A percentile compares a stretch with the other conserved stretches of the same genome.
Evolutionary conservation across 2,329 filamentous ascomycete genomes (phyloP).

Genomic region (Aureobasidium sp.): DNA sequence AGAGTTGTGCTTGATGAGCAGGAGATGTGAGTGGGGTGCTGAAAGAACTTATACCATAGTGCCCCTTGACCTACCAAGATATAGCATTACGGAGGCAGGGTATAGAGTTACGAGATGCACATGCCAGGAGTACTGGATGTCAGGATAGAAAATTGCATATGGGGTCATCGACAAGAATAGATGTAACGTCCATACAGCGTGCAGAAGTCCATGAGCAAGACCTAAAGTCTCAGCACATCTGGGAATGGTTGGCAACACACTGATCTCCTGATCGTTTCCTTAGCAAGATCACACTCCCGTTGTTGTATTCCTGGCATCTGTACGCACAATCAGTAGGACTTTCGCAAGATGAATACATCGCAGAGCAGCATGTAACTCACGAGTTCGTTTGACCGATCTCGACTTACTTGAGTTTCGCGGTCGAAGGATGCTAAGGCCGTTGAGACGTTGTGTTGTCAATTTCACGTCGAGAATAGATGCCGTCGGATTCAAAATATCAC

Average conservation of each 20-base stretch:
- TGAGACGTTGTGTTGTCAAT: not conserved
- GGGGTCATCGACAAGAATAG: not conserved
- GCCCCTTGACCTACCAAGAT: not conserved
- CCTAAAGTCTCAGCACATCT: not conserved
- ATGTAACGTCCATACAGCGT: not conserved
- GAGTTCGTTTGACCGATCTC: not conserved
- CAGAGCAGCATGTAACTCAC: not conserved
- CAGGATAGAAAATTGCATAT: not conserved
- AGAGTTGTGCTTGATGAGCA: not conserved
- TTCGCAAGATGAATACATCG: not conserved
- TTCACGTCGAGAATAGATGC: not conserved
- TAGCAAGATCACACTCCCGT: not conserved
- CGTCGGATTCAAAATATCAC: not conserved
- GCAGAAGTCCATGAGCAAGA: not conserved
- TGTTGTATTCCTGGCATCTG: not conserved
- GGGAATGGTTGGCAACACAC: not conserved
- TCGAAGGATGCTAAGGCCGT: not conserved
- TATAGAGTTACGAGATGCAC: not conserved
- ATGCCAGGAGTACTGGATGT: not conserved
- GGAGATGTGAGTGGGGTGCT: not conserved
- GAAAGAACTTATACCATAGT: not conserved
- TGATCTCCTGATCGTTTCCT: not conserved
- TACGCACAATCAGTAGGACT: not conserved
- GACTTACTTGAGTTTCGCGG: not conserved
- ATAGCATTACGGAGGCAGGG: not conserved